Evolutionary conservation across 495 filamentous ascomycete genomes (phyloP).

Genomic region (Lichenothelia convexa): DNA sequence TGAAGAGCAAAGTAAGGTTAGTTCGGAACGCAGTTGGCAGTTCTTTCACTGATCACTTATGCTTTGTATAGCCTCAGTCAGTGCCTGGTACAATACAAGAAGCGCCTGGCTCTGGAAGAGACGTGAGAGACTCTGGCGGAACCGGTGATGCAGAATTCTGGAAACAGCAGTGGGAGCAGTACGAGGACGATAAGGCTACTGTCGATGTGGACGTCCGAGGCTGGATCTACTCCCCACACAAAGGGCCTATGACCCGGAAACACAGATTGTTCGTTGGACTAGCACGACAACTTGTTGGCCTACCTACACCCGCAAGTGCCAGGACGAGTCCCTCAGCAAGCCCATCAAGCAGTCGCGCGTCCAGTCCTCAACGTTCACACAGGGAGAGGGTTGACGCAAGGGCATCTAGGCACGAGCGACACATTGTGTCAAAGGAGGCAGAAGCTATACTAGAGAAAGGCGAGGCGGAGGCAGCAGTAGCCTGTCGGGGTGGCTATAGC

Average conservation of each 20-base stretch:
- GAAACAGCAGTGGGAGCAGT: constrained; percentile 46
- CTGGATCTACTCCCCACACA: constrained; percentile 79
- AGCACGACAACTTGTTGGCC: constrained; percentile 65
- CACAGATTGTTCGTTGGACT: constrained; percentile 72
- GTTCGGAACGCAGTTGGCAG: not conserved
- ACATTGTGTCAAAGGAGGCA: constrained; percentile 51
- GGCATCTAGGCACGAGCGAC: constrained; percentile 32
- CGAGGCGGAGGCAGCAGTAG: constrained; percentile 48
- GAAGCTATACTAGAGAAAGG: constrained; percentile 53
- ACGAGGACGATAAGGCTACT: constrained; percentile 59
- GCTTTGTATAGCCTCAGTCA: constrained; percentile 14
- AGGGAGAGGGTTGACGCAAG: constrained; percentile 16
- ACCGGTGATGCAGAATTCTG: constrained; percentile 46
- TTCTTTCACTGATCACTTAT: constrained; percentile 2
- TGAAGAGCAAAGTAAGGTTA: constrained; percentile 24
- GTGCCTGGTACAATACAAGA: constrained; percentile 24
- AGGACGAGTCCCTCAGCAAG: constrained; percentile 16
- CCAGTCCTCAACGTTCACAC: constrained; percentile 20
- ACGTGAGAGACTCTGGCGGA: constrained; percentile 18
- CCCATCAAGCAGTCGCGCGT: constrained; percentile 16
- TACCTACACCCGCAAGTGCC: constrained; percentile 43
- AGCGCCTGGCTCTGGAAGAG: constrained; percentile 14
- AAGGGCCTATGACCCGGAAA: constrained; percentile 71
- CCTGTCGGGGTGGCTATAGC: constrained; percentile 43
- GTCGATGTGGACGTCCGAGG: constrained; percentile 89